Evolutionary conservation across 495 filamentous ascomycete genomes (phyloP).

Genomic region (Neurospora sp.): DNA sequence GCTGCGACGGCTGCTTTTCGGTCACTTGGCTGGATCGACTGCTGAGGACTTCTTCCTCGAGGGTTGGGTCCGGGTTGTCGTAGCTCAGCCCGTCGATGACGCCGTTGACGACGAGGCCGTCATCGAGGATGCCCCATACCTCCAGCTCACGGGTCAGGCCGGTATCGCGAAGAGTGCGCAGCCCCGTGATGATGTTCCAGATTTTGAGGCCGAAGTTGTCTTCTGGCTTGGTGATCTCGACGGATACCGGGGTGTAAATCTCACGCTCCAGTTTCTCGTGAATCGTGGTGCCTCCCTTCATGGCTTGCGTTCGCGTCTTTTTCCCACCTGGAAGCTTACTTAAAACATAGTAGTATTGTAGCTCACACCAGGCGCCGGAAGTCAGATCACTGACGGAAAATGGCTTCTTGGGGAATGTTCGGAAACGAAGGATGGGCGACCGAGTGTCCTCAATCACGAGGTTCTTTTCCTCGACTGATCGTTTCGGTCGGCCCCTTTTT

Average conservation of each 20-base stretch:
- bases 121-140: constrained; percentile 72
- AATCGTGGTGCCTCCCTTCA: constrained; percentile 68
- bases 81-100: constrained; percentile 83
- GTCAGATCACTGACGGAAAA: constrained; percentile 88
- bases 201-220: constrained; percentile 74
- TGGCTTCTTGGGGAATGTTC: constrained; percentile 61
- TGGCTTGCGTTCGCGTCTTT: constrained; percentile 64
- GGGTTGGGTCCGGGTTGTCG: constrained; percentile 57
- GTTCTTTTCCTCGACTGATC: neutral
- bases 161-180: constrained; percentile 62
- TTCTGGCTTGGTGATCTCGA: constrained; percentile 65
- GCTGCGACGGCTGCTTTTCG: constrained; percentile 9
- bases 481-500: neutral
- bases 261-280: constrained; percentile 81
- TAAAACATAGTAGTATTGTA: constrained; percentile 84
- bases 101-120: constrained; percentile 77
- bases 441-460: constrained; percentile 16
- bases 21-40: constrained; percentile 15
- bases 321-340: constrained; percentile 56
- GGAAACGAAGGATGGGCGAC: constrained; percentile 58
- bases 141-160: constrained; percentile 84
- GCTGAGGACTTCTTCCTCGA: constrained; percentile 44
- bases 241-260: constrained; percentile 62
- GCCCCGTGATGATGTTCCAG: constrained; percentile 87
- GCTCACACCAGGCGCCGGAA: constrained; percentile 87